These are phyloP conservation scores for Periconia sp. DNA, from an alignment of 2,329 filamentous ascomycete genomes.

Conservation along the genomic window DNA sequence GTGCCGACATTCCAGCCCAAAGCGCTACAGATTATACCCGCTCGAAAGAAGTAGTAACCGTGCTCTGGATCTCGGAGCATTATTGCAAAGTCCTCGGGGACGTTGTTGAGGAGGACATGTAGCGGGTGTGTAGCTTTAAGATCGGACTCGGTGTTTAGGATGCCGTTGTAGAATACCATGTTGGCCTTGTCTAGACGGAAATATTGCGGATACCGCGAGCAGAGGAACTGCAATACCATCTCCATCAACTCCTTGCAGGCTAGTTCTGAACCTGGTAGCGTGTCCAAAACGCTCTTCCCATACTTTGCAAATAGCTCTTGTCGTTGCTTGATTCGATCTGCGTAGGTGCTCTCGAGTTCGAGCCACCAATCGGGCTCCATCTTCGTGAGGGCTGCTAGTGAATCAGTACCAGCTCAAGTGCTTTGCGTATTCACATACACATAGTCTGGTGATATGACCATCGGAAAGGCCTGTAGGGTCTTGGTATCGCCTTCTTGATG, in stretches of 20 bases:
- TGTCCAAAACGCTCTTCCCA: slow-evolving; percentile 68
- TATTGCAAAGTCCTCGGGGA: slow-evolving; percentile 85
- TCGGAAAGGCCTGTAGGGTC: slow-evolving; percentile 81
- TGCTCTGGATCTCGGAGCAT: slow-evolving; percentile 73
- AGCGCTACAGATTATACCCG: slow-evolving; percentile 78
- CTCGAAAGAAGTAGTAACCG: slow-evolving; percentile 76
- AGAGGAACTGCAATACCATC: slow-evolving; percentile 81
- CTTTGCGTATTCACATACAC: slow-evolving; percentile 63
- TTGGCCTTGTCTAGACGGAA: slow-evolving; percentile 66
- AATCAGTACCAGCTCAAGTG: slow-evolving; percentile 8
- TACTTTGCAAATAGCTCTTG: slow-evolving; percentile 68
- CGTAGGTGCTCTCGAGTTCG: slow-evolving; percentile 81
- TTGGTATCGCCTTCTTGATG: slow-evolving; percentile 69
- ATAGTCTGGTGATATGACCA: slow-evolving; percentile 92
- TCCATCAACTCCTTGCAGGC: slow-evolving; percentile 89
- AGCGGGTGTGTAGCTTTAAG: slow-evolving; percentile 70
- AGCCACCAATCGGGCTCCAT: slow-evolving; percentile 86
- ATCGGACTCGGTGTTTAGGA: slow-evolving; percentile 68
- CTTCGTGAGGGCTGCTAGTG: slow-evolving; percentile 70
- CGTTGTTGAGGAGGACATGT: slow-evolving; percentile 73
- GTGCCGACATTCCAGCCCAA: slow-evolving; percentile 79
- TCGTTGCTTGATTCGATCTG: slow-evolving; percentile 70
- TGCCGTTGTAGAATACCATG: slow-evolving; percentile 69
- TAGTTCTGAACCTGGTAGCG: slow-evolving; percentile 75
- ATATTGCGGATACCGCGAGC: slow-evolving; percentile 75